These are phyloP conservation scores for Mycena metata DNA, from an alignment of 768 basidiomycete species.

Conservation along the genomic window DNA sequence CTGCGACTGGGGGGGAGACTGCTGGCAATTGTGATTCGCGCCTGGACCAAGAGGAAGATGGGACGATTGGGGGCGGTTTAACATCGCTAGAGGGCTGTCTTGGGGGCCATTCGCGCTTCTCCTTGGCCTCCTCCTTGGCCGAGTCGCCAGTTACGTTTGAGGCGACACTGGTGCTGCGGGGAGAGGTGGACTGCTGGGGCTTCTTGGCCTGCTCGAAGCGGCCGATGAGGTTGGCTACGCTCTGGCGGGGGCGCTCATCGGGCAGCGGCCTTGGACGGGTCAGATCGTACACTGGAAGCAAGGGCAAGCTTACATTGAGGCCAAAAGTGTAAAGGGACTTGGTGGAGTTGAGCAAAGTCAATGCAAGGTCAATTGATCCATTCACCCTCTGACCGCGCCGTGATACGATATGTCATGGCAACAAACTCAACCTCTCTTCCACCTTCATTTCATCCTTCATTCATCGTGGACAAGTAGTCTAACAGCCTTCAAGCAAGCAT, in stretches of 20 bases:
- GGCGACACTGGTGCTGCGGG: constrained; percentile 76
- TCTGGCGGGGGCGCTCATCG: constrained; percentile 89
- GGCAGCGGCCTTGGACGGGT: constrained; percentile 75
- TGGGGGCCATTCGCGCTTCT: constrained; percentile 86
- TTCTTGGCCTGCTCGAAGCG: constrained; percentile 88
- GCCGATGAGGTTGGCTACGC: constrained; percentile 92
- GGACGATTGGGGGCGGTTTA: constrained; percentile 51
- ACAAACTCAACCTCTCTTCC: no score
- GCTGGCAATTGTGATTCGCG: constrained; percentile 48
- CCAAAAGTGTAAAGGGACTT: no score
- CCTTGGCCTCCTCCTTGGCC: constrained; percentile 74
- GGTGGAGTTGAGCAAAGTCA: constrained; percentile 15
- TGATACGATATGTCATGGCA: constrained; percentile 14
- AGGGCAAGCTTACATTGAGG: constrained; percentile 34
- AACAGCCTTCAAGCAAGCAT: no score
- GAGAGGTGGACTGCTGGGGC: constrained; percentile 66
- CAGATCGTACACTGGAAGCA: constrained; percentile 29
- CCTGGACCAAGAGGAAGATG: constrained; percentile 50
- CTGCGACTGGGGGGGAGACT: constrained; percentile 38
- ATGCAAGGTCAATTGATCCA: no score
- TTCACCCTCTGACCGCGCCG: neutral
- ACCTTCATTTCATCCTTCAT: no score
- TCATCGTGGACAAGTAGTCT: neutral
- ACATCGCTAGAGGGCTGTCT: constrained; percentile 50
- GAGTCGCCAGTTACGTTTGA: constrained; percentile 77